phyloP scores from a whole-genome alignment of 306 rosid species.

The Carpinus viminea region DNA sequence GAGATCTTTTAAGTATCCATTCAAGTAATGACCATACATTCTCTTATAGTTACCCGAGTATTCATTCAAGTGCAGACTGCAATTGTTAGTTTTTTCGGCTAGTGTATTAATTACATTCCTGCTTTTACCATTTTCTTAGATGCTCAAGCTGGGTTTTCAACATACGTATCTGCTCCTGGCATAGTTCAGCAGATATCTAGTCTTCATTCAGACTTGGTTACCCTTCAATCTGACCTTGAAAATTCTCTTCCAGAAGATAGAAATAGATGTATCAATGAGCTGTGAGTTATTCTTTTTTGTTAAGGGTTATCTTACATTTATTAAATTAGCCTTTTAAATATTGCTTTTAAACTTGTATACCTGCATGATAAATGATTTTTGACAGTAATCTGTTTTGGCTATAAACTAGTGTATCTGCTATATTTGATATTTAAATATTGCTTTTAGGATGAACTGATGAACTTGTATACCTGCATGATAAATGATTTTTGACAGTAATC shows the following conservation, averaged over 20 bases:
- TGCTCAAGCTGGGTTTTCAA: slow-evolving; percentile 75
- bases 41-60: slow-evolving; percentile 14
- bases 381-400: not conserved
- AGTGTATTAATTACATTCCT: slow-evolving; percentile 12
- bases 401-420: not conserved
- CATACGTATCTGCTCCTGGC: slow-evolving; percentile 97
- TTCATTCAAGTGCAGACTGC: slow-evolving; percentile 21
- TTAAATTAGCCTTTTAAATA: not conserved
- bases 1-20: slow-evolving; percentile 91
- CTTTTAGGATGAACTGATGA: not conserved
- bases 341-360: slow-evolving; percentile 3
- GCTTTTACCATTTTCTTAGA: slow-evolving; percentile 48
- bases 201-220: slow-evolving; percentile 81
- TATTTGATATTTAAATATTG: not conserved
- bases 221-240: slow-evolving; percentile 86
- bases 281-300: slow-evolving; percentile 54
- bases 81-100: slow-evolving; percentile 26
- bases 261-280: slow-evolving; percentile 88
- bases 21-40: slow-evolving; percentile 54
- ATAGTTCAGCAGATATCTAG: slow-evolving; percentile 90
- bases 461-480: slow-evolving; percentile 1
- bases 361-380: not conserved
- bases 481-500: not conserved
- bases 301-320: slow-evolving; percentile 1
- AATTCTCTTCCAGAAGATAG: slow-evolving; percentile 97